Evolutionary conservation across 1,139 yeast genomes (phyloP), one percentile per base, ranked within the genome.

Genomic region (Taphrina confusa): DNA sequence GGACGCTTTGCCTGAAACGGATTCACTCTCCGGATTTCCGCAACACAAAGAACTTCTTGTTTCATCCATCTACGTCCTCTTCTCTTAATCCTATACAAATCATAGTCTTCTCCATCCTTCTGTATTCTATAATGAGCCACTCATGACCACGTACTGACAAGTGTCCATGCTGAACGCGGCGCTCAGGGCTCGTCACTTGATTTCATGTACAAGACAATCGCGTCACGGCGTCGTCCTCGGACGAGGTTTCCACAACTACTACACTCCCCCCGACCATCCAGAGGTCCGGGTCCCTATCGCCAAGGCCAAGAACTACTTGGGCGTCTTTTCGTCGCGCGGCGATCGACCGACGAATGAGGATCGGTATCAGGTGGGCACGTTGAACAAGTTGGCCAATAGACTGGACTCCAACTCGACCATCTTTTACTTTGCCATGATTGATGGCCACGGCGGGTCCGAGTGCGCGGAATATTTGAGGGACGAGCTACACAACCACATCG

Each of bases 261-360:
- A 54, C 20, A 54, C 58, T 2, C 58, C 58, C 5, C 51, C 44
- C 14, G 51, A 54, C 11, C 51, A 46, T 9, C 58, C 58, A 8
- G 58, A 61, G 9, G 71, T 72, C 30, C 70, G 77, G 45, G 80
- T 85, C 5, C 83, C 85, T 36, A 72, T 88, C 62, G 72, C 81
- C 33, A 84, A 82, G 66, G 84, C 85, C 11, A 94, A 95, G 4
- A 78, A 83, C 1, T 87, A 85, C 69, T 78, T 89, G 40, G 98
- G 98, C 5, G 95, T 91, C 73, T 80, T 76, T 65, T 73, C 89
- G 1, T 82, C 87, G 52, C 76, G 98, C 57, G 87, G 89, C 61
- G 88, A 84, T 70, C 77, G 97, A 61, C 69, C 80, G 47, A 80
- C 80, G 68, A 92, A 92, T 71, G 97, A 92, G 72, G 98, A 92